Evolutionary conservation across 139 green algal genomes (phyloP), one percentile per base, ranked within the genome.

Genomic region (Astrephomene gubernaculifera): DNA sequence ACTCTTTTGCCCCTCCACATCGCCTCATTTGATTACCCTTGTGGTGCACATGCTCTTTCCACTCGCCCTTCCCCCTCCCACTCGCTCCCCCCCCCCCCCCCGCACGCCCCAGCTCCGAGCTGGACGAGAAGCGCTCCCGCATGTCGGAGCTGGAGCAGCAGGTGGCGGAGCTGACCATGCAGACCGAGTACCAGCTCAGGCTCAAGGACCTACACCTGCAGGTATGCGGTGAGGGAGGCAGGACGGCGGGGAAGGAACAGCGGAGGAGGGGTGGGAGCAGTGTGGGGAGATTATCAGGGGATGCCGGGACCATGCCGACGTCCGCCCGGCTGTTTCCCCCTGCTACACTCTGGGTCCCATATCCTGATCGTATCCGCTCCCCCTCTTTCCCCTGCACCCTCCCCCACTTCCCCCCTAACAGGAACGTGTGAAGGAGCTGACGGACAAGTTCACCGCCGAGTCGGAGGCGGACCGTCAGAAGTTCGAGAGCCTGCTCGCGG

Each of bases 101-200:
- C 31, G 4, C 43, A 14, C 29, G 9, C 36, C 38, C 9, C 60
- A 83, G 76, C 19, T 83, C 53, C 3, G 95, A 98, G 86, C 91
- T 99, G 70, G 94, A 98, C 75, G 96, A 99, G 90, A 94, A 93
- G 84, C 88, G 90, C 29, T 83, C 88, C 64, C 92, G 92, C 52
- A 97, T 96, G 87, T 39, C 69, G 12, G 96, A 98, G 90, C 89
- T 98, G 73, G 95, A 98, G 86, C 90, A 93, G 64, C 94, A 98
- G 89, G 95, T 98, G 41, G 93, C 94, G 14, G 96, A 98, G 93
- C 89, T 98, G 63, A 95, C 92, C 0, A 95, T 97, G 88, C 94
- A 98, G 83, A 97, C 94, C 61, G 94, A 98, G 92, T 99, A 99
- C 89, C 94, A 98, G 91, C 92, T 98, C 78, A 91, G 96, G 45